Percentiles rank a stretch among this genome's conserved stretches.
Conservation (phyloP, 495 filamentous ascomycete species). For the Bryoglossum gracile region DNA sequence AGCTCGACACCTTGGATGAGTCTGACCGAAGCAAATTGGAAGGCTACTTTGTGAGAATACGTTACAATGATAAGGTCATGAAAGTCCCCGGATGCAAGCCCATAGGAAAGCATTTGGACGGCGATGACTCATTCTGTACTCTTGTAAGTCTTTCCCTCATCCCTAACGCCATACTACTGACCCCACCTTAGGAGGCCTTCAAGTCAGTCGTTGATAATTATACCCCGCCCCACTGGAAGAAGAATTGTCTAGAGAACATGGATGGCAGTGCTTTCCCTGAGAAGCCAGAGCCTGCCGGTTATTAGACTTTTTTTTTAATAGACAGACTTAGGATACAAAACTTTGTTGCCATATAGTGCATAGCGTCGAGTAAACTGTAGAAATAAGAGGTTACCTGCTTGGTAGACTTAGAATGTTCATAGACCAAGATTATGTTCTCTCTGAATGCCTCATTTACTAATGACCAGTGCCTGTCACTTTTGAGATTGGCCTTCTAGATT, state of each 20-base stretch:
- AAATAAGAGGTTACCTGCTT: too few relatives aligned
- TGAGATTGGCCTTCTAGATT: too few relatives aligned
- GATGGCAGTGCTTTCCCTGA: conserved; percentile 46
- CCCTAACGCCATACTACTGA: not conserved
- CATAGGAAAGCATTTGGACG: conserved; percentile 75
- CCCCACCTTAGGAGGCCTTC: conserved; percentile 61
- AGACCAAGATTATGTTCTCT: too few relatives aligned
- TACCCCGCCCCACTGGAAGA: conserved; percentile 72
- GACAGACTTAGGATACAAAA: too few relatives aligned
- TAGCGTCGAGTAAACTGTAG: conserved; percentile 7
- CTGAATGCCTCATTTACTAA: too few relatives aligned
- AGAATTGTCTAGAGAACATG: conserved; percentile 62
- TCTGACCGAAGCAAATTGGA: conserved; percentile 48
- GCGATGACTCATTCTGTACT: conserved; percentile 89
- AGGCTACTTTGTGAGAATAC: conserved; percentile 84
- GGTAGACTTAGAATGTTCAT: too few relatives aligned
- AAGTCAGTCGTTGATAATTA: conserved; percentile 87
- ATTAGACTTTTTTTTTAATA: conserved; percentile 26
- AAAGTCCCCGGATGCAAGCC: conserved; percentile 72
- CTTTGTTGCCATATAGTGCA: not conserved
- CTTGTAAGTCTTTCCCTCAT: conserved; percentile 41
- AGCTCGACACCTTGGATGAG: conserved; percentile 37
- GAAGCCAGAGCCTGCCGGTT: conserved; percentile 48
- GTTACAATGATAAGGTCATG: conserved; percentile 83
- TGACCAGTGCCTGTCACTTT: too few relatives aligned